Conservation (phyloP, 2,329 filamentous ascomycete species). For the Pseudopyrenochaeta lycopersici region DNA sequence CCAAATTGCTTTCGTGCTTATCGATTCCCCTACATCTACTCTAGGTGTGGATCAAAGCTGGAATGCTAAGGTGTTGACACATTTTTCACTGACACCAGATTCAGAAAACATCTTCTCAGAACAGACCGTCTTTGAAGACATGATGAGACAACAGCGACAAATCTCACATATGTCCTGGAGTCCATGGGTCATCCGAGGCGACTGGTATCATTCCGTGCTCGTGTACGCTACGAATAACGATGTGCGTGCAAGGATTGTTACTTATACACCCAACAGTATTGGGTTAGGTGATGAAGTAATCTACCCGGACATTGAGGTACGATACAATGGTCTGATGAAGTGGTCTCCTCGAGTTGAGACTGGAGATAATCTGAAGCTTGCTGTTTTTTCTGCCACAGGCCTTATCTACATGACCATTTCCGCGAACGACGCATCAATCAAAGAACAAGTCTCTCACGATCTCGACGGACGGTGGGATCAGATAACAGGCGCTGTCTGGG, state of each 20-base stretch:
- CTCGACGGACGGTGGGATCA: conserved; percentile 55
- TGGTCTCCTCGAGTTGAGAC: conserved; percentile 33
- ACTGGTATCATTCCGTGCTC: conserved; percentile 39
- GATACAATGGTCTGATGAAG: conserved; percentile 38
- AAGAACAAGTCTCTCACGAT: conserved; percentile 34
- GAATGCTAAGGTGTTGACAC: conserved; percentile 37
- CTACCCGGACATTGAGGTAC: conserved; percentile 30
- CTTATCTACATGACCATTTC: conserved; percentile 39
- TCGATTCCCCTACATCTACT: conserved; percentile 50
- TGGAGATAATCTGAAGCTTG: conserved; percentile 29
- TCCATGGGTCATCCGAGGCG: conserved; percentile 42
- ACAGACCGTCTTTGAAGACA: conserved; percentile 40
- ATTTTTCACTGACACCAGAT: conserved; percentile 30
- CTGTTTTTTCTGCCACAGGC: conserved; percentile 41
- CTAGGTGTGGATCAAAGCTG: conserved; percentile 33
- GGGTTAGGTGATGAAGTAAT: conserved; percentile 31
- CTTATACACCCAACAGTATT: conserved; percentile 20
- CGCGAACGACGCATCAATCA: conserved; percentile 29
- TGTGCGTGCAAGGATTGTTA: conserved; percentile 35
- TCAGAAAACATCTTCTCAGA: conserved; percentile 16
- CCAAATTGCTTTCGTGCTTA: conserved; percentile 47
- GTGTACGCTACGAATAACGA: conserved; percentile 48
- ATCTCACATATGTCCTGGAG: conserved; percentile 51
- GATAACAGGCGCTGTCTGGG: conserved; percentile 47
- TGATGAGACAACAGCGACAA: conserved; percentile 41